These are phyloP conservation scores for Tetracladium maxilliforme DNA, from an alignment of 2,329 filamentous ascomycete genomes.

Conservation along the genomic window DNA sequence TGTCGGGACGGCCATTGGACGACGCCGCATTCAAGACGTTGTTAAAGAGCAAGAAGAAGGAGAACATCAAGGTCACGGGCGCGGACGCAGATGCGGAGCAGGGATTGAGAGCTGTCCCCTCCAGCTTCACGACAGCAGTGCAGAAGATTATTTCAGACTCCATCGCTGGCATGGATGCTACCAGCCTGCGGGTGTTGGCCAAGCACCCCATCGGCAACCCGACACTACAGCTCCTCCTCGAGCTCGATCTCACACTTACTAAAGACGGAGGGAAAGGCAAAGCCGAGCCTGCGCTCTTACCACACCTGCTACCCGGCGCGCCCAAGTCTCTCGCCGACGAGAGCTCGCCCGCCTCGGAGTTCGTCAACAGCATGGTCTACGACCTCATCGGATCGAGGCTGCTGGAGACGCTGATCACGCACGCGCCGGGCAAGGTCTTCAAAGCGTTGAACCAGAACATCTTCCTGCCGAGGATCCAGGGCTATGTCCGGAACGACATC, in stretches of 20 bases:
- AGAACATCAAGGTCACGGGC: slow-evolving; percentile 54
- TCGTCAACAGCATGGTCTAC: slow-evolving; percentile 79
- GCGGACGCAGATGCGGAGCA: slow-evolving; percentile 31
- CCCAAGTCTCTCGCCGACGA: slow-evolving; percentile 63
- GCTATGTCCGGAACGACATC: slow-evolving; percentile 75
- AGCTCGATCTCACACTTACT: slow-evolving; percentile 67
- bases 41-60: slow-evolving; percentile 87
- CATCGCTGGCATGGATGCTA: slow-evolving; percentile 59
- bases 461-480: slow-evolving; percentile 67
- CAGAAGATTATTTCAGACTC: slow-evolving; percentile 73
- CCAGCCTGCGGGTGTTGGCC: slow-evolving; percentile 68
- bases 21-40: slow-evolving; percentile 53
- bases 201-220: slow-evolving; percentile 87
- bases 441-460: slow-evolving; percentile 71
- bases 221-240: slow-evolving; percentile 77
- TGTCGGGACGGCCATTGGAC: slow-evolving; percentile 71
- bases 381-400: slow-evolving; percentile 82
- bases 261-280: slow-evolving; percentile 54
- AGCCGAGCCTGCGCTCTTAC: slow-evolving; percentile 53
- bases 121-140: slow-evolving; percentile 61
- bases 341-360: slow-evolving; percentile 58
- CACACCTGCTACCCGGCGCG: slow-evolving; percentile 66
- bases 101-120: slow-evolving; percentile 48
- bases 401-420: slow-evolving; percentile 70
- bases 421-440: slow-evolving; percentile 78